Percentiles rank a stretch among this genome's conserved stretches.
These are phyloP conservation scores for Phytophthora uliginosa DNA, from an alignment of 352 stramenopile genomes.

Conservation along the genomic window DNA sequence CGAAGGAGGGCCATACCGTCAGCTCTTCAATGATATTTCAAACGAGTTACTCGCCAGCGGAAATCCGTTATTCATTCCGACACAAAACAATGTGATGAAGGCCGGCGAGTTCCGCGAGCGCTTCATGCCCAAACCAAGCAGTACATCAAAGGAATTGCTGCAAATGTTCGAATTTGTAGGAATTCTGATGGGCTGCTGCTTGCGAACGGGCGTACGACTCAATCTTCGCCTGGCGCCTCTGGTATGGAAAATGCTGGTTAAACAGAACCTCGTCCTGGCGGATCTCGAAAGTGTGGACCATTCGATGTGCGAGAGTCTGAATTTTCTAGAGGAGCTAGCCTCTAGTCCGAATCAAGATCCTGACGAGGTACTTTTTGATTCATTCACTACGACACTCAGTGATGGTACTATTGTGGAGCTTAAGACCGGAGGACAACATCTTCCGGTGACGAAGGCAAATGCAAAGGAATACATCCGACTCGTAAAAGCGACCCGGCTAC, in stretches of 20 bases:
- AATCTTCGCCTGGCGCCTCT: slow-evolving; percentile 79
- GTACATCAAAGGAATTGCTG: slow-evolving; percentile 62
- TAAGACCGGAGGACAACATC: slow-evolving; percentile 49
- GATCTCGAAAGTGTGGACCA: slow-evolving; percentile 75
- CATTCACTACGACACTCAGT: slow-evolving; percentile 78
- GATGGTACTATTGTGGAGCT: slow-evolving; percentile 78
- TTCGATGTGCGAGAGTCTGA: slow-evolving; percentile 66
- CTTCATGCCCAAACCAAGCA: slow-evolving; percentile 69
- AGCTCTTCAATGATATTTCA: slow-evolving; percentile 85
- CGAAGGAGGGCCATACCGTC: slow-evolving; percentile 81
- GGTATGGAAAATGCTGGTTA: slow-evolving; percentile 86
- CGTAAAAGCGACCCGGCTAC: slow-evolving; percentile 67
- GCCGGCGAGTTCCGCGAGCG: slow-evolving; percentile 79
- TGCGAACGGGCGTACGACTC: slow-evolving; percentile 80
- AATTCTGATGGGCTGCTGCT: slow-evolving; percentile 80
- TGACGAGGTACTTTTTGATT: slow-evolving; percentile 63
- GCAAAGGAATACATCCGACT: slow-evolving; percentile 78
- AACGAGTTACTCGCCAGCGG: slow-evolving; percentile 63
- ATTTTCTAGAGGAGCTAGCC: slow-evolving; percentile 50
- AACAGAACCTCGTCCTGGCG: slow-evolving; percentile 65
- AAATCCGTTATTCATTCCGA: slow-evolving; percentile 75
- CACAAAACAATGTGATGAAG: slow-evolving; percentile 78
- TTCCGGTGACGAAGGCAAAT: slow-evolving; percentile 76
- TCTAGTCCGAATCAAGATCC: slow-evolving; percentile 13
- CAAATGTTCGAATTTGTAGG: slow-evolving; percentile 86